A percentile compares a stretch with the other conserved stretches of the same genome.
Conservation (phyloP, 2,329 filamentous ascomycete genomes). For the Periglandula ipomoeae region DNA sequence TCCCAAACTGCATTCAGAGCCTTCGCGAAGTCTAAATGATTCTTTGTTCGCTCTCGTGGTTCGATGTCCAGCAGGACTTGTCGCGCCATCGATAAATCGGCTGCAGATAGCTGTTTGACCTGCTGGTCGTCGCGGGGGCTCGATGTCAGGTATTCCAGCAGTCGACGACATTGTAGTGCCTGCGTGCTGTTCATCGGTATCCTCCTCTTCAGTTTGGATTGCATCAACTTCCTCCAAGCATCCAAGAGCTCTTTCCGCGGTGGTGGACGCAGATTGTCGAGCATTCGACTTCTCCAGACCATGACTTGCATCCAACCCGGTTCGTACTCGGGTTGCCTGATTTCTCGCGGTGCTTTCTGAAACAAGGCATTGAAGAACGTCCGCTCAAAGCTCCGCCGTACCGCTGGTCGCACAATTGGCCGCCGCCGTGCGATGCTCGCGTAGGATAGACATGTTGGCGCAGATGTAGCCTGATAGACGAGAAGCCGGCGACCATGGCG, state of each 20-base stretch:
- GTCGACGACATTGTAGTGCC: slow-evolving; percentile 43
- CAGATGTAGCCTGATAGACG: slow-evolving; percentile 21
- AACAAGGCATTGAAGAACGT: slow-evolving; percentile 55
- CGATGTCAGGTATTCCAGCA: slow-evolving; percentile 49
- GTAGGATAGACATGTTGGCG: slow-evolving; percentile 25
- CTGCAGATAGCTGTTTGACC: slow-evolving; percentile 23
- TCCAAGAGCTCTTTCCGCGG: slow-evolving; percentile 50
- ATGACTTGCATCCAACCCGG: slow-evolving; percentile 66
- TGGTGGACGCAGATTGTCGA: slow-evolving; percentile 57
- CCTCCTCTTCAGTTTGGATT: slow-evolving; percentile 38
- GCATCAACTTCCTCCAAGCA: slow-evolving; percentile 58
- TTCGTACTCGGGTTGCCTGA: slow-evolving; percentile 54
- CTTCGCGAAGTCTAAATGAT: slow-evolving; percentile 40
- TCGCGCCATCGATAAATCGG: slow-evolving; percentile 36
- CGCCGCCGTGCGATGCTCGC: slow-evolving; percentile 20
- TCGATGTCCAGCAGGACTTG: slow-evolving; percentile 30
- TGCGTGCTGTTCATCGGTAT: slow-evolving; percentile 55
- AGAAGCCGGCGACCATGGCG: slow-evolving; percentile 34
- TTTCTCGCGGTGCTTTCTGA: slow-evolving; percentile 45
- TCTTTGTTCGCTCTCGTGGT: slow-evolving; percentile 32
- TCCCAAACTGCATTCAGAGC: slow-evolving; percentile 28
- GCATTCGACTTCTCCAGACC: slow-evolving; percentile 53
- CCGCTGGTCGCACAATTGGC: slow-evolving; percentile 15
- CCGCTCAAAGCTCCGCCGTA: slow-evolving; percentile 17
- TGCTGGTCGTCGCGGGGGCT: slow-evolving; percentile 14